Percentiles rank a stretch among this genome's conserved stretches.
phyloP scores from a whole-genome alignment of 2,329 filamentous ascomycete species.

The Epichloe bromicola region DNA sequence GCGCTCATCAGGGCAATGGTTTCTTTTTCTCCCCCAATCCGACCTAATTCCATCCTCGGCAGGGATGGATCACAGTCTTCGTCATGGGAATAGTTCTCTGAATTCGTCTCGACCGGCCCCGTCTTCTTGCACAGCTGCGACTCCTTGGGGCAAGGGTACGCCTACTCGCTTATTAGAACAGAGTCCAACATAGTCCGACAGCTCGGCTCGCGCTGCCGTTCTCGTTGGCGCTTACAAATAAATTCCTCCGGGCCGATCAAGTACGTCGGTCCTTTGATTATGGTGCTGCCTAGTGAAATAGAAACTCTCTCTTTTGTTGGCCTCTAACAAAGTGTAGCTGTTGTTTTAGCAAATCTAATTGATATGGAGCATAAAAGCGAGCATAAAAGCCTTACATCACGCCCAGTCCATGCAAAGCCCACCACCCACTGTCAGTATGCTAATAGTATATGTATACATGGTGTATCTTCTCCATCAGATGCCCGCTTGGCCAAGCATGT shows the following conservation, averaged over 20 bases:
- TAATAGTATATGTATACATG: not conserved
- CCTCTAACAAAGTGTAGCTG: too few relatives aligned
- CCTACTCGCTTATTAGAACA: conserved; percentile 46
- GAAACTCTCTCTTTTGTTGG: too few relatives aligned
- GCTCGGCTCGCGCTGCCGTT: conserved; percentile 25
- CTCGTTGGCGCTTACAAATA: conserved; percentile 30
- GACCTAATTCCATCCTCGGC: not conserved
- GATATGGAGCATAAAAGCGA: too few relatives aligned
- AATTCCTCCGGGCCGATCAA: conserved; percentile 30
- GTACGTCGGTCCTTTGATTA: conserved; percentile 28
- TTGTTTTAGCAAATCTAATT: not conserved
- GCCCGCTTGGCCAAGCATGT: not conserved
- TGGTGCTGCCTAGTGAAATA: conserved; percentile 23
- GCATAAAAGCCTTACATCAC: not conserved
- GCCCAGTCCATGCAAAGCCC: not conserved
- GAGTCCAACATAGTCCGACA: conserved; percentile 21
- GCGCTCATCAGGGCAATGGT: too few relatives aligned
- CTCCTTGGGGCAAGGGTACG: conserved; percentile 51
- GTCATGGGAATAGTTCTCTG: conserved; percentile 38
- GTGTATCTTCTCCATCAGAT: not conserved
- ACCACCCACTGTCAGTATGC: not conserved
- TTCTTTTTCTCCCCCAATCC: too few relatives aligned
- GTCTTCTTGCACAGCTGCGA: conserved; percentile 58
- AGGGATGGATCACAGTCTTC: conserved; percentile 32
- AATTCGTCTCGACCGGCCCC: conserved; percentile 44